These are phyloP conservation scores for Aspergillus candidus DNA, from an alignment of 2,329 filamentous ascomycete species.

Conservation along the genomic window DNA sequence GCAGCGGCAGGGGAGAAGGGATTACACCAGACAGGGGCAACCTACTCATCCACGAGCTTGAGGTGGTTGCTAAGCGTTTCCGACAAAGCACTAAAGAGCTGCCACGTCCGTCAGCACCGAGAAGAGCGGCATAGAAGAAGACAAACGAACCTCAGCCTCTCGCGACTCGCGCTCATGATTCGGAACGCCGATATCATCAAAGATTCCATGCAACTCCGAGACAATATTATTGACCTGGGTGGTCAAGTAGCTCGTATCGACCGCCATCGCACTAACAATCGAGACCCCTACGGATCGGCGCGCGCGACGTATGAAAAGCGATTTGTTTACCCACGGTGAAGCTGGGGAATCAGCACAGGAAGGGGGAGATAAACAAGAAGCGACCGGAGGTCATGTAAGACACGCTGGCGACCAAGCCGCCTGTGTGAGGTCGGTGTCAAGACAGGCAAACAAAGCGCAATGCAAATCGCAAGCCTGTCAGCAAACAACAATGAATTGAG, in stretches of 20 bases:
- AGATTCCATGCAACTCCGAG: constrained; percentile 84
- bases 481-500: constrained; percentile 11
- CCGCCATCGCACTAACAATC: constrained; percentile 39
- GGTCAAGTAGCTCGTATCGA: constrained; percentile 88
- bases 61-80: constrained; percentile 89
- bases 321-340: background rate
- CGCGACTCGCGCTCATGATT: constrained; percentile 84
- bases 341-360: constrained; percentile 2
- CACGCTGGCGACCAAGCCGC: constrained; percentile 12
- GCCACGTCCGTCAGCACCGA: constrained; percentile 17
- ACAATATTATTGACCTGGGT: constrained; percentile 95
- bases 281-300: constrained; percentile 9
- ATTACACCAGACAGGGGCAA: constrained; percentile 4
- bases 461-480: constrained; percentile 8
- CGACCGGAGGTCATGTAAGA: constrained; percentile 9
- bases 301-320: background rate
- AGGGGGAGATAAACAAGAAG: constrained; percentile 3
- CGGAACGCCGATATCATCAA: constrained; percentile 96
- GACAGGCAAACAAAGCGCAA: constrained; percentile 3
- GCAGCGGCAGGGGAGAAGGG: constrained; percentile 7
- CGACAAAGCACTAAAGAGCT: constrained; percentile 89
- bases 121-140: background rate
- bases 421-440: constrained; percentile 7
- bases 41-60: constrained; percentile 65
- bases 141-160: constrained; percentile 70